A percentile compares a stretch with the other conserved stretches of the same genome.
phyloP scores from a whole-genome alignment of 2,329 filamentous ascomycete species.

The Nemania serpens region DNA sequence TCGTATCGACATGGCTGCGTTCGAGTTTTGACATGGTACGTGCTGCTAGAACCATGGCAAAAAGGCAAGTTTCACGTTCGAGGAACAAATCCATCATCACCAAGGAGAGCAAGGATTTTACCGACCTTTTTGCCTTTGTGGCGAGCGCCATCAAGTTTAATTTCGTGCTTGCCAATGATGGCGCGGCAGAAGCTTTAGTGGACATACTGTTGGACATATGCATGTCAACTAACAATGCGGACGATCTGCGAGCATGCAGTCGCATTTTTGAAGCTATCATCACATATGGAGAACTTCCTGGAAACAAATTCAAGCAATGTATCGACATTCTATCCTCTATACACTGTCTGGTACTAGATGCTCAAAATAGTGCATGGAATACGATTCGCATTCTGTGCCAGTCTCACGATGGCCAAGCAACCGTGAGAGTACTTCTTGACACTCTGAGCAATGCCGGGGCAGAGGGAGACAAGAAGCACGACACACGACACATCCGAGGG shows the following conservation, averaged over 20 bases:
- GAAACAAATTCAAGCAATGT: constrained; percentile 64
- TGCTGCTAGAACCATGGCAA: constrained; percentile 55
- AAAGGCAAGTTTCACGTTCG: constrained; percentile 52
- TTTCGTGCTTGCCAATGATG: constrained; percentile 68
- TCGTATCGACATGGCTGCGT: constrained; percentile 65
- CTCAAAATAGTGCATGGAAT: constrained; percentile 70
- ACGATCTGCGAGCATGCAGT: constrained; percentile 70
- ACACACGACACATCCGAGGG: constrained; percentile 63
- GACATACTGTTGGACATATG: constrained; percentile 68
- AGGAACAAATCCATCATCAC: constrained; percentile 48
- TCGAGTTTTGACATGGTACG: constrained; percentile 59
- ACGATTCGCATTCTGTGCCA: constrained; percentile 71
- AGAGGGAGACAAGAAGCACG: constrained; percentile 55
- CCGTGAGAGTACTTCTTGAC: constrained; percentile 67
- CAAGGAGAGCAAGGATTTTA: constrained; percentile 65
- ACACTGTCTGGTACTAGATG: constrained; percentile 65
- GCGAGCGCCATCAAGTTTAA: constrained; percentile 76
- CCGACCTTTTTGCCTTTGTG: constrained; percentile 67
- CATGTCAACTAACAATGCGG: constrained; percentile 65
- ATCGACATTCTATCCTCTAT: constrained; percentile 75
- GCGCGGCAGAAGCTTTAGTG: constrained; percentile 65
- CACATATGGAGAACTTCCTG: constrained; percentile 72
- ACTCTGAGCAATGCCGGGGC: constrained; percentile 57
- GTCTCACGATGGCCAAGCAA: constrained; percentile 74
- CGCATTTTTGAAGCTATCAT: constrained; percentile 71